Base-by-base conservation (phyloP, 2,329 filamentous ascomycete species). In the Diplodia intermedia region DNA sequence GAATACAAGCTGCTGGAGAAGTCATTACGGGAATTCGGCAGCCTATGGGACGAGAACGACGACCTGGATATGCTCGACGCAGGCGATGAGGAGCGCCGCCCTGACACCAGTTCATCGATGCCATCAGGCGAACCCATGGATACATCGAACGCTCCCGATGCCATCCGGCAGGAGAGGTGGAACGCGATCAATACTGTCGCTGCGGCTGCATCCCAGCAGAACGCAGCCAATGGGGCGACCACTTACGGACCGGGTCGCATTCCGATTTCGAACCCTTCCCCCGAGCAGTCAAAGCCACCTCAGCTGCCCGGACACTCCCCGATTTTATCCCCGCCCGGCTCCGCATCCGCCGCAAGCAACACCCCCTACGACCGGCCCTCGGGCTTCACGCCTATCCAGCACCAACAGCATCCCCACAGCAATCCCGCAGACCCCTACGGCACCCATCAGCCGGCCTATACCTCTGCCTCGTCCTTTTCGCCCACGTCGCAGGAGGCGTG, bases 1-100 rank as follows among this genome's bases (percentile, higher is more conserved):
- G 85, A 88, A 71, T 89, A 85, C 76, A 83, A 82, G 69, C 75
- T 81, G 11, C 75, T 80, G 14, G 79, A 80, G 69, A 73, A 74
- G 20, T 74, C 72, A 0, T 68, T 81, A 20, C 74, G 73, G 29
- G 77, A 80, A 23, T 78, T 80, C 67, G 75, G 76, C 31, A 74
- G 73, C 38, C 70, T 78, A 1, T 56, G 55, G 53, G 67, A 68
- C 11, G 57, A 65, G 11, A 75, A 78, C 66, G 74, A 77, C 23
- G 78, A 80, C 67, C 54, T 77, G 5, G 78, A 80, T 62, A 79
- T 79, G 76, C 49, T 54, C 23, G 66, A 67, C 47, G 66, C 56
- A 6, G 70, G 69, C 9, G 78, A 79, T 12, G 71, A 71, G 18
- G 71, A 60, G 26, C 11, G 68, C 57, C 49, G 61, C 38, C 72